Base-by-base conservation (phyloP, 352 stramenopile species). In the Phytophthora pseudosyringae region DNA sequence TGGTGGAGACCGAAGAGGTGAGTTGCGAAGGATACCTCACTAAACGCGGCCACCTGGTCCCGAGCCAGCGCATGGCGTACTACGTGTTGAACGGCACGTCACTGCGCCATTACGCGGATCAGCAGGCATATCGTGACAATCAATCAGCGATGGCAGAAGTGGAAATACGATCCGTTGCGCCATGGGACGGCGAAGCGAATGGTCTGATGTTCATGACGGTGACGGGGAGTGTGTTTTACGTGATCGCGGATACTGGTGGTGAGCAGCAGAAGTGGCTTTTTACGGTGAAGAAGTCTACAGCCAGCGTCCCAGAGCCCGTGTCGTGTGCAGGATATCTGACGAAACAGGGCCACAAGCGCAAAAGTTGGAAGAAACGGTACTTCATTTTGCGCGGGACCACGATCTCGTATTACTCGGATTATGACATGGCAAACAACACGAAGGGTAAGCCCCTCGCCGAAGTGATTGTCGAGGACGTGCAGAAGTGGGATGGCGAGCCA, bases 281-380 rank as follows among this genome's bases (percentile, higher is more conserved):
- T 7, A 93, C 78, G 8, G 78, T 92, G 5, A 89, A 81, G 55
- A 81, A 83, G 35, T 89, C 85, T 12, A 90, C 85, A 36, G 74
- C 76, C 9, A 91, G 75, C 26, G 65, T 93, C 7, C 88, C 86
- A 0, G 83, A 93, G 50, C 88, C 88, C 0, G 83, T 96, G 7
- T 71, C 82, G 5, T 96, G 88, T 62, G 87, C 86, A 7, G 89
- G 89, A 33, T 96, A 94, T 68, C 64, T 96, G 18, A 95, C 87
- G 25, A 96, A 96, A 63, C 89, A 96, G 73, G 89, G 89, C 25
- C 89, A 96, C 69, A 96, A 95, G 65, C 85, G 89, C 1, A 96
- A 96, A 70, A 96, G 87, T 63, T 96, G 89, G 89, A 96, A 95
- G 65, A 96, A 95, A 59, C 85, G 89, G 0, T 96, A 95, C 61